A percentile compares a stretch with the other conserved stretches of the same genome.
These are phyloP conservation scores for Articulospora tetracladia DNA, from an alignment of 495 filamentous ascomycete species.

Conservation along the genomic window DNA sequence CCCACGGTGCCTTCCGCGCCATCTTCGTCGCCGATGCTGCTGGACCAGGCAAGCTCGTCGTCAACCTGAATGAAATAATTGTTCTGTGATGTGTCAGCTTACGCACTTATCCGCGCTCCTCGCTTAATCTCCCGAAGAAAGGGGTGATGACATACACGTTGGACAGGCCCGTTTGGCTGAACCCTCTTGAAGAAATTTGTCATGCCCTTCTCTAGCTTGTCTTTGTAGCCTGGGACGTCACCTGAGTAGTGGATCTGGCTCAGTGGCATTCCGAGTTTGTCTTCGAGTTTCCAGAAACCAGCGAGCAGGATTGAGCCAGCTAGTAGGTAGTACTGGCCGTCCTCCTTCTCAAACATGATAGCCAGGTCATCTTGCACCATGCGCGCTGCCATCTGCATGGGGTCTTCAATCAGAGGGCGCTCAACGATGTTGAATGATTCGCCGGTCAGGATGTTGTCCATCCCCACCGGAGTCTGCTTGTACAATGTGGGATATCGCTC, in stretches of 20 bases:
- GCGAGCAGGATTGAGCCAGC: slow-evolving; percentile 77
- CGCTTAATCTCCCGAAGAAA: neutral
- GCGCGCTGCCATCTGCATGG: slow-evolving; percentile 71
- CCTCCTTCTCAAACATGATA: slow-evolving; percentile 75
- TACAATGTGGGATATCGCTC: slow-evolving; percentile 75
- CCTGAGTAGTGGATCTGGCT: slow-evolving; percentile 82
- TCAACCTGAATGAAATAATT: slow-evolving; percentile 82
- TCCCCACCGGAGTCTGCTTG: slow-evolving; percentile 56
- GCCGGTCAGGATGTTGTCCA: slow-evolving; percentile 67
- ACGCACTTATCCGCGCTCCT: neutral
- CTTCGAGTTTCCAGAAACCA: slow-evolving; percentile 82
- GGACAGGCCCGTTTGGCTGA: slow-evolving; percentile 59
- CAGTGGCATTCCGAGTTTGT: slow-evolving; percentile 82
- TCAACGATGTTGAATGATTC: slow-evolving; percentile 69
- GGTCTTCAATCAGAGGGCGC: slow-evolving; percentile 72
- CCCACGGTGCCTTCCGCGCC: slow-evolving; percentile 43
- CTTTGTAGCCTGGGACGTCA: slow-evolving; percentile 71
- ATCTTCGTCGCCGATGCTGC: slow-evolving; percentile 75
- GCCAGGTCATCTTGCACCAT: slow-evolving; percentile 84
- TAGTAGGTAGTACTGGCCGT: slow-evolving; percentile 82
- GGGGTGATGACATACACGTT: slow-evolving; percentile 29
- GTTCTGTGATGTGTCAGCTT: slow-evolving; percentile 26
- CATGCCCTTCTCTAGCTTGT: slow-evolving; percentile 82
- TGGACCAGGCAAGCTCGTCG: slow-evolving; percentile 65
- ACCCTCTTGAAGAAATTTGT: slow-evolving; percentile 71